Evolutionary conservation across 1,139 yeast genomes (phyloP).

Genomic region (Blastobotrys arbuscula): DNA sequence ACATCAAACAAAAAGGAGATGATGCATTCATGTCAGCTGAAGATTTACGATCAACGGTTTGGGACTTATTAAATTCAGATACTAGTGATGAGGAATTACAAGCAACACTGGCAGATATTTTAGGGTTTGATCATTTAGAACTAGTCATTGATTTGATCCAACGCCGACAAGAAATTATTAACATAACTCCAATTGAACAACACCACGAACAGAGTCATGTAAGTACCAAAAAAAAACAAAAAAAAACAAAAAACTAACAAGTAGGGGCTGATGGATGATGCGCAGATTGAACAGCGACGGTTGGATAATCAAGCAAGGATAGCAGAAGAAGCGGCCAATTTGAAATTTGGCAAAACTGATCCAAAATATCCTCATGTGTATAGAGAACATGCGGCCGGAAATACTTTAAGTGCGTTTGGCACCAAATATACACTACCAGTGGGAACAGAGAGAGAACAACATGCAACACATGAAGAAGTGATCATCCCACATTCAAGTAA

Average conservation of each 20-base stretch:
- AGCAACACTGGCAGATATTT: constrained; percentile 61
- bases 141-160: constrained; percentile 62
- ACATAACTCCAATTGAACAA: neutral
- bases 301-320: constrained; percentile 46
- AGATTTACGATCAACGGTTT: constrained; percentile 24
- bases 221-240: constrained; percentile 20
- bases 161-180: constrained; percentile 33
- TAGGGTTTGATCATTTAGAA: constrained; percentile 84
- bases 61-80: constrained; percentile 32
- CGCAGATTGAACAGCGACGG: constrained; percentile 54
- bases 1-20: constrained; percentile 5
- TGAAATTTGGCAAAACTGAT: constrained; percentile 44
- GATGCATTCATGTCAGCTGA: constrained; percentile 16
- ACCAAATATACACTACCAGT: constrained; percentile 71
- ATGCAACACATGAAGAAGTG: constrained; percentile 71
- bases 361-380: constrained; percentile 83
- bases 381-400: constrained; percentile 61
- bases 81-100: constrained; percentile 58
- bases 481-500: constrained; percentile 69
- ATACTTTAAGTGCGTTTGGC: constrained; percentile 70
- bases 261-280: constrained; percentile 42
- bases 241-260: constrained; percentile 8
- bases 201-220: constrained; percentile 19
- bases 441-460: constrained; percentile 64
- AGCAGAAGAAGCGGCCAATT: constrained; percentile 40